These are phyloP conservation scores for Heliocybe sulcata DNA, from an alignment of 1,284 basidiomycete species.

Conservation along the genomic window DNA sequence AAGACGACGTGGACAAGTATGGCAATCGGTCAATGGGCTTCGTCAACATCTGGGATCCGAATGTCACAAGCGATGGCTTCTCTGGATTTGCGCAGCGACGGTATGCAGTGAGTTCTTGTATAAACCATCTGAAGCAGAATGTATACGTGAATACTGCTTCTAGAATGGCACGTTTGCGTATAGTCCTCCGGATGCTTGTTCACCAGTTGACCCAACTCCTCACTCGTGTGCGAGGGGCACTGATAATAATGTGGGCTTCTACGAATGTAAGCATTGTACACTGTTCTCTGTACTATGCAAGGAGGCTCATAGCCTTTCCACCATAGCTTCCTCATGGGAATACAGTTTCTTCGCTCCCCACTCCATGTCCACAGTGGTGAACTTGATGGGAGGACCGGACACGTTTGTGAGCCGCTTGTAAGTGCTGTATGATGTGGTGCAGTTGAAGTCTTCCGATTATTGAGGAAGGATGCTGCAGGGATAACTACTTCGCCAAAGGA, in stretches of 20 bases:
- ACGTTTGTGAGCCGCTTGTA: not conserved
- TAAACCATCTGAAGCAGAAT: not conserved
- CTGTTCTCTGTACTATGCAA: not conserved
- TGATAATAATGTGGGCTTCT: not conserved
- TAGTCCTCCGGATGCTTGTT: not conserved
- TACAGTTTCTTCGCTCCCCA: not conserved
- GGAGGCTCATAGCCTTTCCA: not conserved
- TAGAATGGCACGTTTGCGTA: slow-evolving; percentile 1
- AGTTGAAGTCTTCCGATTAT: not conserved
- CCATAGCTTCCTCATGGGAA: not conserved
- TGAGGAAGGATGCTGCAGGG: not conserved
- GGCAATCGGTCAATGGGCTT: not conserved
- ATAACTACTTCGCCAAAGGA: not conserved
- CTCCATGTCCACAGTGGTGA: not conserved
- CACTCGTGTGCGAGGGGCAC: not conserved
- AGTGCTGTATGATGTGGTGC: not conserved
- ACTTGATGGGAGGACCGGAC: not conserved
- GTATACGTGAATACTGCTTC: not conserved
- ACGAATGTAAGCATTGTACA: not conserved
- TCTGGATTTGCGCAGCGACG: not conserved
- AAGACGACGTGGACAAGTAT: not conserved
- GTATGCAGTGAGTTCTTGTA: not conserved
- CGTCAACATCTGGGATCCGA: not conserved
- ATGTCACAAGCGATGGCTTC: not conserved
- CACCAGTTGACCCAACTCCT: not conserved